These are phyloP conservation scores for Trichopus zeylanicus DNA, from an alignment of 116 monocot species.

Conservation along the genomic window DNA sequence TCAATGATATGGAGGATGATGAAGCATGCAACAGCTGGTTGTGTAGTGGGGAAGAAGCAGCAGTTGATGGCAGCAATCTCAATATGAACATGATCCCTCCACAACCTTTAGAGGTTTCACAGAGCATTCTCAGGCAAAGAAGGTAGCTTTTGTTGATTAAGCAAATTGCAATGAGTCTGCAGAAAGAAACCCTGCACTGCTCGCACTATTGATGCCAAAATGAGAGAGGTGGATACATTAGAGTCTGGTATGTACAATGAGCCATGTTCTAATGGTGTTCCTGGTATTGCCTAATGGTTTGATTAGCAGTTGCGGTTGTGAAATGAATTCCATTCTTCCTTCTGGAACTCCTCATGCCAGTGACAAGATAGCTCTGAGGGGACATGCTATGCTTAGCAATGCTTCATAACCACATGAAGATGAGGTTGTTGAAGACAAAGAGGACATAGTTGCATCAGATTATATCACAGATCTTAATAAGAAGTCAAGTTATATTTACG, in stretches of 20 bases:
- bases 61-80: neutral
- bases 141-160: slow-evolving; percentile 1
- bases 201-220: slow-evolving; percentile 16
- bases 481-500: neutral
- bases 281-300: neutral
- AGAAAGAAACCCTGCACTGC: neutral
- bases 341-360: neutral
- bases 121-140: neutral
- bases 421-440: neutral
- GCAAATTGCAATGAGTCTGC: neutral
- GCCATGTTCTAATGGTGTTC: neutral
- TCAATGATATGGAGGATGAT: slow-evolving; percentile 19
- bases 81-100: neutral
- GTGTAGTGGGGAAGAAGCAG: slow-evolving; percentile 15
- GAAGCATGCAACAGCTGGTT: slow-evolving; percentile 19
- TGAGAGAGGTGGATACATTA: neutral
- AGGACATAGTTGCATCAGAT: neutral
- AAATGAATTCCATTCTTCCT: too few relatives aligned
- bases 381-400: too few relatives aligned
- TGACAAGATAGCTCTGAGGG: too few relatives aligned
- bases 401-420: too few relatives aligned
- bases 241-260: neutral
- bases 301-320: too few relatives aligned
- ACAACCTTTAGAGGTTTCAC: neutral
- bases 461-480: neutral